Conservation (phyloP, 2,329 filamentous ascomycete genomes). For the Xenoacremonium recifei region DNA sequence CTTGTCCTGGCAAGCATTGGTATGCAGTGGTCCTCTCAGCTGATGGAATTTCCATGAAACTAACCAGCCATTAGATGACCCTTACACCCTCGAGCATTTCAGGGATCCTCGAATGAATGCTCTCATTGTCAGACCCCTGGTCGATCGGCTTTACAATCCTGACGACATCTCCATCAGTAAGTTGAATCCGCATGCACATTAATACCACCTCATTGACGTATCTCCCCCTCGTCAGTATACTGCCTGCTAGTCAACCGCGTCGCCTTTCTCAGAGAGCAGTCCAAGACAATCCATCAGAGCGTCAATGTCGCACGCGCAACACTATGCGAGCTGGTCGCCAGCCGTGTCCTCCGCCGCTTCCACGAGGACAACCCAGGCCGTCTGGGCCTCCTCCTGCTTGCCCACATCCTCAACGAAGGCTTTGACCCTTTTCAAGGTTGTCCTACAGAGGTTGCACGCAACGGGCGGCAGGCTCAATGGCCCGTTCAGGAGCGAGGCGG, state of each 20-base stretch:
- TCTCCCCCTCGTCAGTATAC: slow-evolving; percentile 50
- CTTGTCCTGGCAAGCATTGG: slow-evolving; percentile 27
- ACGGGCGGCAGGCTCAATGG: slow-evolving; percentile 42
- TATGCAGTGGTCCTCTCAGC: slow-evolving; percentile 4
- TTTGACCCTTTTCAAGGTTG: slow-evolving; percentile 73
- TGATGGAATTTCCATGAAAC: neutral
- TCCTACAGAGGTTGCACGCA: slow-evolving; percentile 54
- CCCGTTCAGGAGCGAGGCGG: slow-evolving; percentile 37
- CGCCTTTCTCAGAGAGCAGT: slow-evolving; percentile 67
- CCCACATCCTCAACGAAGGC: slow-evolving; percentile 67
- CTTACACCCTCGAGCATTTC: slow-evolving; percentile 58
- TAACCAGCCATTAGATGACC: slow-evolving; percentile 33
- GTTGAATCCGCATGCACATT: slow-evolving; percentile 12
- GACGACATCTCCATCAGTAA: slow-evolving; percentile 62
- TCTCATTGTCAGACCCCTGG: slow-evolving; percentile 64
- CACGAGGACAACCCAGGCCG: slow-evolving; percentile 65
- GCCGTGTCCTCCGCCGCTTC: slow-evolving; percentile 63
- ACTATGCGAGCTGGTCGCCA: slow-evolving; percentile 68
- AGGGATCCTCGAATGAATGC: slow-evolving; percentile 66
- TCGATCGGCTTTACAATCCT: slow-evolving; percentile 64
- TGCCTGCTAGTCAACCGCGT: slow-evolving; percentile 69
- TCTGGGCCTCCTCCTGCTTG: slow-evolving; percentile 61
- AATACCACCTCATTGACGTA: slow-evolving; percentile 1
- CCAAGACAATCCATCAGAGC: slow-evolving; percentile 64
- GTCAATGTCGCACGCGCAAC: slow-evolving; percentile 67